Base-by-base conservation (phyloP, 805 yeast genomes). In the Dipodascopsis tothii region DNA sequence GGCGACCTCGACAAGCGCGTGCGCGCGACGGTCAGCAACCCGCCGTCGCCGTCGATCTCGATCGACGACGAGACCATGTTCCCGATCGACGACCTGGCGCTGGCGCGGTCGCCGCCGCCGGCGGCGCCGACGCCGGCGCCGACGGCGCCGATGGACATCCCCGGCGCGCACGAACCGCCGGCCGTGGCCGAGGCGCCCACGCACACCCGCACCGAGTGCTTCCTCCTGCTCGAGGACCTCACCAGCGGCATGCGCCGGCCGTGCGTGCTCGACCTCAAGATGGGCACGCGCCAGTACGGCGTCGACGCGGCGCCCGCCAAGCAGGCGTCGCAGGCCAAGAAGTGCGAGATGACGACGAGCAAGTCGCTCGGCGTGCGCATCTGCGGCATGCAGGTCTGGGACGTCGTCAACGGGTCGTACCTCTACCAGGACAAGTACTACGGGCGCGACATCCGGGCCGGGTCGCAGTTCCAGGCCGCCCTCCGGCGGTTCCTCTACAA, bases 251-350 rank as follows among this genome's bases (percentile, higher is more conserved):
- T 90, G 79, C 68, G 65, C 23, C 75, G 74, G 51, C 96, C 98
- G 0, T 88, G 96, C 60, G 97, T 90, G 0, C 67, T 92, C 39
- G 99, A 92, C 64, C 69, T 92, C 56, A 92, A 92, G 60, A 92
- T 92, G 97, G 99, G 99, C 0, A 90, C 99, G 0, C 72, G 99
- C 46, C 99, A 92, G 64, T 92, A 92, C 58, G 98, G 99, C 6
- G 81, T 90, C n/a, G 95, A 87, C 51, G 96, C 97, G 0, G 71
- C 72, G 4, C 61, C 65, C 11, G 66, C 77, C 39, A 92, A 92
- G 63, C 81, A 79, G 58, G 60, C 66, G 38, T 84, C 95, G 0
- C 98, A 92, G 65, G 66, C 84, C 27, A 70, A 71, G 43, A 92
- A 92, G 64, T 92, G 99, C 63, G 66, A 72, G 2, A 64, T 69